Evolutionary conservation across 2,329 filamentous ascomycete species (phyloP), one percentile per base, ranked within the genome.

Genomic region (Aurifilum marmelostoma): DNA sequence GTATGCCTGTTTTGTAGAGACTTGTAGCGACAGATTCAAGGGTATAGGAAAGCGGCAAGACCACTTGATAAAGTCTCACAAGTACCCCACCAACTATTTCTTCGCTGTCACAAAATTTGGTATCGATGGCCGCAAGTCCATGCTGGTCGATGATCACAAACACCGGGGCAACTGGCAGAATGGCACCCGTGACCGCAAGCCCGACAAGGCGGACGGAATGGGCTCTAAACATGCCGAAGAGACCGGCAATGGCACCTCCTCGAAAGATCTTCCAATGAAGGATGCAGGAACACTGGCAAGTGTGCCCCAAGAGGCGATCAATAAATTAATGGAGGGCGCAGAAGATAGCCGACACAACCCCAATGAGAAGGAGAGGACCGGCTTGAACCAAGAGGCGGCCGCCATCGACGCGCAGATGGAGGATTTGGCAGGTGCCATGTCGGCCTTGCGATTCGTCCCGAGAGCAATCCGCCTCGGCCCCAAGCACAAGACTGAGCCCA

Each of bases 11-110:
- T 97, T 98, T 75, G 89, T 97, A 8, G 92, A 97, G 76, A 90
- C 86, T 63, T 99, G 96, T 79, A 92, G 96, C 69, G 88, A 92
- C 73, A 90, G 93, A 77, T 97, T 94, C 80, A 89, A 88, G 67
- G 94, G 92, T 4, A 89, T 91, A 39, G 89, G 92, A 75, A 98
- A 97, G 80, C 88, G 96, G 59, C 87, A 92, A 43, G 88, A 93
- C 77, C 95, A 99, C 82, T 84, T 97, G 73, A 93, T 97, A 73
- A 94, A 97, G 83, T 97, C 97, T 81, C 96, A 99, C 79, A 87
- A 91, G 81, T 99, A 96, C 76, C 95, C 94, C 14, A 89, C 88
- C 77, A 92, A 92, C 75, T 97, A 94, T 80, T 95, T 97, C 79
- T 97, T 97, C 75, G 88, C 89, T 63, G 88, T 98, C 65, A 91